phyloP scores from a whole-genome alignment of 164 flowering plant genomes.

The Chimonanthus salicifolius region DNA sequence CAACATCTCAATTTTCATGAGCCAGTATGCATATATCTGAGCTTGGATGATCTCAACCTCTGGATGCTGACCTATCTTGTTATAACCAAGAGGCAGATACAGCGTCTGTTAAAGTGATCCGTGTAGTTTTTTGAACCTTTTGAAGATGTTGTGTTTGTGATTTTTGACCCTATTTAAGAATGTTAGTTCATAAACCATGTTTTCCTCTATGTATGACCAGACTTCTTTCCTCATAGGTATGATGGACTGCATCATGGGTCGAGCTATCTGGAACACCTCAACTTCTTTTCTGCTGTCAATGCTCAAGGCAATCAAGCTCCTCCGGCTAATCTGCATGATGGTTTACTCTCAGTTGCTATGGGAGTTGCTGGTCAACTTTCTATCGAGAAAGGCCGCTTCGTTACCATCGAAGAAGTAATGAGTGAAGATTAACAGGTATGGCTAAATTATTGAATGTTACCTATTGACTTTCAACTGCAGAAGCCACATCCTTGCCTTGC shows the following conservation, averaged over 20 bases:
- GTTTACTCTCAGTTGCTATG: constrained; percentile 80
- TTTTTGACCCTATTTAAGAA: too few species aligned
- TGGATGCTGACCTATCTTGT: neutral
- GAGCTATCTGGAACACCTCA: constrained; percentile 85
- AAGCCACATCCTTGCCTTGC: too few species aligned
- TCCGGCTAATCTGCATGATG: constrained; percentile 70
- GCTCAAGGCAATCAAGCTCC: constrained; percentile 42
- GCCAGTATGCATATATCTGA: too few species aligned
- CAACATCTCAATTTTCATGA: too few species aligned
- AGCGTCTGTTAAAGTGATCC: too few species aligned
- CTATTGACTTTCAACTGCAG: too few species aligned
- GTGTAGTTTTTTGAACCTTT: too few species aligned
- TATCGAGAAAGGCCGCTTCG: constrained; percentile 64
- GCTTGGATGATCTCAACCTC: neutral
- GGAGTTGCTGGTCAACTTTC: constrained; percentile 97
- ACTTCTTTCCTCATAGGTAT: constrained; percentile 41
- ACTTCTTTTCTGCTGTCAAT: constrained; percentile 63
- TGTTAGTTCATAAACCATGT: too few species aligned
- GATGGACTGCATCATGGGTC: constrained; percentile 94
- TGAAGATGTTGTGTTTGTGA: too few species aligned
- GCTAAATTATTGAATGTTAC: too few species aligned
- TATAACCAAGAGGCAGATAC: too few species aligned
- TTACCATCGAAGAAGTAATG: constrained; percentile 72
- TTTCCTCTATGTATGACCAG: too few species aligned
- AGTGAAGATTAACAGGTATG: neutral